These are phyloP conservation scores for Coniochaeta hoffmannii DNA, from an alignment of 2,329 filamentous ascomycete genomes.

Conservation along the genomic window DNA sequence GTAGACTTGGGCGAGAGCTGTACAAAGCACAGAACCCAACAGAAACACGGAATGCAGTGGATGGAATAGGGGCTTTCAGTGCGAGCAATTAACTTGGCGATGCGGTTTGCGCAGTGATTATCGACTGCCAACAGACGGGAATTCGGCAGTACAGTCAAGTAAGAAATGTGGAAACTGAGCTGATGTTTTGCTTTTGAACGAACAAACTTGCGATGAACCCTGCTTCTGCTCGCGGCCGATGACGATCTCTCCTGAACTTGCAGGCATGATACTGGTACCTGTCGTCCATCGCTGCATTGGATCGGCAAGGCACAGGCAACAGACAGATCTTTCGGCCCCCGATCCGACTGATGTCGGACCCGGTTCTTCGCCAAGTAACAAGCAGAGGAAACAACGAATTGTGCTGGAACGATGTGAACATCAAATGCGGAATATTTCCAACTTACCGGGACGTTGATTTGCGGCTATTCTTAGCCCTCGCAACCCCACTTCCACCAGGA, in stretches of 20 bases:
- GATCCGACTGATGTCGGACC: no score
- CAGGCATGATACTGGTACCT: neutral
- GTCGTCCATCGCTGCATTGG: neutral
- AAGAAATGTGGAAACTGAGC: neutral
- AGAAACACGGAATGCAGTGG: neutral
- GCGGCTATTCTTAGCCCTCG: constrained; percentile 10
- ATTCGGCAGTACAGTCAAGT: no score
- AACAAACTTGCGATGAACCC: neutral
- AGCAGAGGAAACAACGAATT: neutral
- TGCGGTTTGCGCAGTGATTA: no score
- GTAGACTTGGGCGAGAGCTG: neutral
- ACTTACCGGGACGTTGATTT: constrained; percentile 17
- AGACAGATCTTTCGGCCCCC: no score
- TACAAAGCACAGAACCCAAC: neutral
- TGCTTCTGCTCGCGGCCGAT: neutral
- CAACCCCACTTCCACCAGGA: neutral
- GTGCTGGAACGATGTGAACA: neutral
- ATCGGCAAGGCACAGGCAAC: neutral
- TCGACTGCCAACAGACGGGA: no score
- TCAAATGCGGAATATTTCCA: neutral
- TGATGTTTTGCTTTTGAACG: neutral
- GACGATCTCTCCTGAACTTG: neutral
- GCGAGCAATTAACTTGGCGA: no score
- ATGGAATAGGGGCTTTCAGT: no score
- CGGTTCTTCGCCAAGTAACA: neutral